Conservation (phyloP, 768 basidiomycete genomes). For the Naganishia vishniacii region DNA sequence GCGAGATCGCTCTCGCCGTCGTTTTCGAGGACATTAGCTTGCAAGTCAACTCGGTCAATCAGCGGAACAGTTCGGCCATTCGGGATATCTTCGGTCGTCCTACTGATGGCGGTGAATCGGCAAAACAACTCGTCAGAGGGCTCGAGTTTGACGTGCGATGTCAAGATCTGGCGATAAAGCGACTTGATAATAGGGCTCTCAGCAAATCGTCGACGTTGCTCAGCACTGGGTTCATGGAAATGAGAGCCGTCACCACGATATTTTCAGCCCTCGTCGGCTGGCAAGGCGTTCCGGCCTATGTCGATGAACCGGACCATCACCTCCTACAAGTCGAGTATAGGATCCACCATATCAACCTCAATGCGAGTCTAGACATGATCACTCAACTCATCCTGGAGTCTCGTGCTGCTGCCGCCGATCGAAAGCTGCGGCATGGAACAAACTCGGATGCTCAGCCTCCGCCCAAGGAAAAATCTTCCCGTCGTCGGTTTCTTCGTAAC, state of each 20-base stretch:
- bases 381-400: conserved; percentile 2
- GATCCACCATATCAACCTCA: background rate
- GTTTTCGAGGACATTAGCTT: background rate
- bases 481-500: background rate
- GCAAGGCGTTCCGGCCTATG: background rate
- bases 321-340: conserved; percentile 13
- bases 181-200: background rate
- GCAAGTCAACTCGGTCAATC: background rate
- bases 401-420: conserved; percentile 1
- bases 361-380: background rate
- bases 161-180: background rate
- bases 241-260: conserved; percentile 1
- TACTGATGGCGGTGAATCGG: too few relatives aligned
- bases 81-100: conserved; percentile 10
- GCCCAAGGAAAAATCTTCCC: too few relatives aligned
- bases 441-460: background rate
- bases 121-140: background rate
- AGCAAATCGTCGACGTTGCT: background rate
- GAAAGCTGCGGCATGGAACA: background rate
- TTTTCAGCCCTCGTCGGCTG: conserved; percentile 1
- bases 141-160: background rate
- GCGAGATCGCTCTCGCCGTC: background rate
- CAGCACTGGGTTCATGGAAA: conserved; percentile 4
- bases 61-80: conserved; percentile 2
- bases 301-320: conserved; percentile 14